Evolutionary conservation across 805 yeast genomes (phyloP).

Genomic region (Nakazawaea pomicola): DNA sequence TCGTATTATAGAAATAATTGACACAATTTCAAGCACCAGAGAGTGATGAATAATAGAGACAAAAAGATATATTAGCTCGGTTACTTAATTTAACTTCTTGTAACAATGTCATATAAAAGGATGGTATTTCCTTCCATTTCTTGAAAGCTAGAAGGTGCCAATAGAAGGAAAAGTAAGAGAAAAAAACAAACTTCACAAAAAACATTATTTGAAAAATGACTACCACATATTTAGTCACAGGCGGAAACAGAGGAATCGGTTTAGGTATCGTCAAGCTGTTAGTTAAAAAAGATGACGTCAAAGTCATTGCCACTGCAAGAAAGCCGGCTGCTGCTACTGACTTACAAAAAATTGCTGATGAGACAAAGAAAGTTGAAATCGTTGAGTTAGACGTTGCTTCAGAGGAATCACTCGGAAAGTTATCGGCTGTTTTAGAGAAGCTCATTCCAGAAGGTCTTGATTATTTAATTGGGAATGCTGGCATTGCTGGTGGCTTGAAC

Average conservation of each 20-base stretch:
- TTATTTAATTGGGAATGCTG: neutral
- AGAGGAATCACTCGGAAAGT: constrained; percentile 16
- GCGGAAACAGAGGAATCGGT: constrained; percentile 42
- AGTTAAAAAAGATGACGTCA: constrained; percentile 16
- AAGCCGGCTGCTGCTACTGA: constrained; percentile 11
- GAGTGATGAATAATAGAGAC: too few relatives aligned
- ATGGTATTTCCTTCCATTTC: too few relatives aligned
- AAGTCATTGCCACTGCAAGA: constrained; percentile 19
- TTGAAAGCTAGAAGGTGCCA: too few relatives aligned
- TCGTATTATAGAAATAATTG: too few relatives aligned
- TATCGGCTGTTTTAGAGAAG: constrained; percentile 15
- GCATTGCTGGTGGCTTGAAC: too few relatives aligned
- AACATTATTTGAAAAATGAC: too few relatives aligned
- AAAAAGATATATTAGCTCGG: too few relatives aligned
- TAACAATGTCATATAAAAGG: too few relatives aligned
- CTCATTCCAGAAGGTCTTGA: constrained; percentile 10
- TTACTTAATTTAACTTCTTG: too few relatives aligned
- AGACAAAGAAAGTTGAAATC: constrained; percentile 16
- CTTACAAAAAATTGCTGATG: constrained; percentile 15
- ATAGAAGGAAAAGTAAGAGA: too few relatives aligned
- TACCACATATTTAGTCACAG: constrained; percentile 25
- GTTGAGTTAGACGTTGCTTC: constrained; percentile 20
- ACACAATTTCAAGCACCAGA: too few relatives aligned
- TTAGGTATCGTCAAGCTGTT: constrained; percentile 25
- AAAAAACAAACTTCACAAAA: too few relatives aligned